Percentiles rank a stretch among this genome's conserved stretches.
Evolutionary conservation across 2,329 filamentous ascomycete genomes (phyloP).

Genomic region (Colletotrichum karsti): DNA sequence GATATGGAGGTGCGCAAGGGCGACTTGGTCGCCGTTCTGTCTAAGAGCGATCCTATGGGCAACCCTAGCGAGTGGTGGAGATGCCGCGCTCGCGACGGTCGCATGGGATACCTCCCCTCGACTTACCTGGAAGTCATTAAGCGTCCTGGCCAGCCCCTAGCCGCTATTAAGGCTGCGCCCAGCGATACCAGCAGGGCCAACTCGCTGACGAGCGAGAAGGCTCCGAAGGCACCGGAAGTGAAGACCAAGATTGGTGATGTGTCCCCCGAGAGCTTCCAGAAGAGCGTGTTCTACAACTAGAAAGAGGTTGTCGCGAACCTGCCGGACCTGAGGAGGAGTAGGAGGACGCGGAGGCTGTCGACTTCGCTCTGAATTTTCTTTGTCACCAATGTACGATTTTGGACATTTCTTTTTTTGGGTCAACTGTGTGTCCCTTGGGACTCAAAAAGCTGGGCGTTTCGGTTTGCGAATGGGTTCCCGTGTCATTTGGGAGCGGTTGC

Average conservation of each 20-base stretch:
- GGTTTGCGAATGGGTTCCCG: conserved; percentile 4
- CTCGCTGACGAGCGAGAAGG: no score
- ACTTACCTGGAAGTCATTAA: conserved; percentile 85
- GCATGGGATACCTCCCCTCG: conserved; percentile 89
- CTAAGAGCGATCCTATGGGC: conserved; percentile 91
- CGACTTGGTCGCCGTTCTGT: conserved; percentile 92
- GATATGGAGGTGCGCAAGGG: conserved; percentile 94
- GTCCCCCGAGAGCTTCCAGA: conserved; percentile 63
- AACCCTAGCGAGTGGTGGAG: conserved; percentile 97
- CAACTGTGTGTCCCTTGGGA: not conserved
- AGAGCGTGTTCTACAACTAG: conserved; percentile 67
- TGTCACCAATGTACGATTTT: conserved; percentile 23
- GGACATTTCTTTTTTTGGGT: not conserved
- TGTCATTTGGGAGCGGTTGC: not conserved
- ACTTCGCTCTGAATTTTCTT: conserved; percentile 10
- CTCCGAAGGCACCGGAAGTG: conserved; percentile 34
- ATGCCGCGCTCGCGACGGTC: conserved; percentile 88
- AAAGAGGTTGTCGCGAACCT: not conserved
- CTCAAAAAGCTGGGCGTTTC: conserved; percentile 31
- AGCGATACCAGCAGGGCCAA: no score
- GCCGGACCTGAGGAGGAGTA: not conserved
- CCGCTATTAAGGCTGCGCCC: conserved; percentile 59
- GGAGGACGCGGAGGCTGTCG: no score
- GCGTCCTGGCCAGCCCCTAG: conserved; percentile 58
- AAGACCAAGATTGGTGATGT: conserved; percentile 61